phyloP scores from a whole-genome alignment of 225 moss, liverwort and hornwort species.

The Sphagnum tenellum region DNA sequence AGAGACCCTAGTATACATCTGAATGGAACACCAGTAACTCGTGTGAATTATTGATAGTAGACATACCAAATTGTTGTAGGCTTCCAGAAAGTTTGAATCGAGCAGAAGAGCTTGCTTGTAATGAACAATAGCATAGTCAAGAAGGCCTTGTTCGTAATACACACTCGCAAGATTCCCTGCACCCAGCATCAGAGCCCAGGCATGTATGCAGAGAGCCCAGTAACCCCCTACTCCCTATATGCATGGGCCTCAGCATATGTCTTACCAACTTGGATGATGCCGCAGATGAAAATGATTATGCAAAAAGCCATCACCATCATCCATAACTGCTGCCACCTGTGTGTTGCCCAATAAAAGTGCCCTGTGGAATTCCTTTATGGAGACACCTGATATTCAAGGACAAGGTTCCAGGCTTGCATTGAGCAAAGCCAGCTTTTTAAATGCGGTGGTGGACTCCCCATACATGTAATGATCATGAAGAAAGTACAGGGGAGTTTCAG shows the following conservation, averaged over 20 bases:
- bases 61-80: constrained; percentile 94
- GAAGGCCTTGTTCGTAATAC: constrained; percentile 93
- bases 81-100: constrained; percentile 82
- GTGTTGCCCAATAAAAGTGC: constrained; percentile 47
- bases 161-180: constrained; percentile 99
- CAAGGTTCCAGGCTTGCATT: constrained; percentile 36
- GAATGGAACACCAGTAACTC: too few species aligned
- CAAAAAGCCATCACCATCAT: constrained; percentile 49
- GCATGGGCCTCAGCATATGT: constrained; percentile 49
- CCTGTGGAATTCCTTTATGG: constrained; percentile 30
- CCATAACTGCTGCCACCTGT: constrained; percentile 73
- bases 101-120: constrained; percentile 94
- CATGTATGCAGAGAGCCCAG: constrained; percentile 92
- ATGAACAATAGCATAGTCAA: constrained; percentile 87
- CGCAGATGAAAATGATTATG: constrained; percentile 35
- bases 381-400: constrained; percentile 42
- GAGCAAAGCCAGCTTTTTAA: constrained; percentile 34
- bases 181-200: constrained; percentile 89
- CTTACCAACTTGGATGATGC: constrained; percentile 38
- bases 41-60: background rate
- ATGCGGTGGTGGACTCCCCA: constrained; percentile 30
- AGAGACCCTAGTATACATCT: too few species aligned
- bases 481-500: constrained; percentile 44
- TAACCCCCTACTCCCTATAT: constrained; percentile 76
- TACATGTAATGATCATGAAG: constrained; percentile 38